Base-by-base conservation (phyloP, 1,139 yeast genomes). In the Hanseniaspora uvarum region DNA sequence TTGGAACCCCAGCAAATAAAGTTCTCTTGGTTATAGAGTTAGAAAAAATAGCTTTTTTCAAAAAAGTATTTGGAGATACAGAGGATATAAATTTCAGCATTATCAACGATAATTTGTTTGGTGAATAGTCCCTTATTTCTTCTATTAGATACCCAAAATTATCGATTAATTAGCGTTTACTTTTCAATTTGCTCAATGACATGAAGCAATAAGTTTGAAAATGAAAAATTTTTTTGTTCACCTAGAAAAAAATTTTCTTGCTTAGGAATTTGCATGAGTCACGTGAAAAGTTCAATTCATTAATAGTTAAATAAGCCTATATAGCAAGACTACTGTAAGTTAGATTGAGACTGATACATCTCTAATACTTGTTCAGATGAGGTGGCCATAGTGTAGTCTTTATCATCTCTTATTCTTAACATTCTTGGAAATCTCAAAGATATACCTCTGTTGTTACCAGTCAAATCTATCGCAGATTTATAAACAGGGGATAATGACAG, bases 401-500 rank as follows among this genome's bases (percentile, higher is more conserved):
- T 92, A 65, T 92, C 99, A 34, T 86, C 96, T 64, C 99, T 75
- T 16, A 86, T 72, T 57, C 95, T 74, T 4, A 92, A 67, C 59
- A 89, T 89, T 60, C 99, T 73, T 1, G 99, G 99, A 63, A 92
- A 92, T 62, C 99, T 74, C 56, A 92, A 72, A 0, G 96, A 86
- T 5, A 92, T 79, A 36, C 99, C 99, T 63, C 84, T 86, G 23
- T 40, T 39, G 30, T 46, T 43, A 1, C 92, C 95, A 58, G 82
- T 78, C 56, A 78, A 78, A 36, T 77, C 76, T 40, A 78, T 79
- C 2, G 94, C 97, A 0, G 97, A 95, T 63, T 87, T 88, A 67
- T 92, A 92, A 11, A 88, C 74, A 0, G 99, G 99, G 52, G 95
- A 85, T 55, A 92, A 76, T 0, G 96, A 87, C 53, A 92, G 73